Percentiles rank a stretch among this genome's conserved stretches.
Evolutionary conservation across 2,329 filamentous ascomycete genomes (phyloP).

Genomic region (Cucurbitaria berberidis): DNA sequence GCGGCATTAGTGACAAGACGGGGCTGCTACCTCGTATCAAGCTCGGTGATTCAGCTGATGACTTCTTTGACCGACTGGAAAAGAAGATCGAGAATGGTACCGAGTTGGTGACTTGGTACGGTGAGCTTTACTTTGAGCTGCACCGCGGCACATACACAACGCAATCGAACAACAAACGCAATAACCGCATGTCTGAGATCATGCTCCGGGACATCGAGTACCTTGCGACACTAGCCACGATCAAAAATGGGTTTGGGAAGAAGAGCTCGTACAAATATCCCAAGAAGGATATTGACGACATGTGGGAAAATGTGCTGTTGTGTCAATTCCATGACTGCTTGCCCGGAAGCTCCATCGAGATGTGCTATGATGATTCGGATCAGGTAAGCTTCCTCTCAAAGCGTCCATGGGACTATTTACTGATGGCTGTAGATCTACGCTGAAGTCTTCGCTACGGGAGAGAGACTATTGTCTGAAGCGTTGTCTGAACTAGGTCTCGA

Average conservation of each 20-base stretch:
- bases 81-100: constrained; percentile 71
- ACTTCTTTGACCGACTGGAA: constrained; percentile 88
- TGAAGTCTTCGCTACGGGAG: constrained; percentile 77
- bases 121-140: constrained; percentile 96
- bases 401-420: neutral
- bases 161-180: constrained; percentile 94
- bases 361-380: constrained; percentile 97
- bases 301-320: constrained; percentile 92
- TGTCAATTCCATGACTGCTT: constrained; percentile 99
- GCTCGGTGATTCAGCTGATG: constrained; percentile 87
- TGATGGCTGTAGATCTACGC: constrained; percentile 67
- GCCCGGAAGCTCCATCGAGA: constrained; percentile 92
- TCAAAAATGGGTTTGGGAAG: constrained; percentile 63
- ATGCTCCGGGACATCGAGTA: constrained; percentile 87
- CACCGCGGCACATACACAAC: constrained; percentile 98
- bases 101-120: constrained; percentile 93
- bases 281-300: constrained; percentile 88
- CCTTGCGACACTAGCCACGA: constrained; percentile 81
- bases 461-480: constrained; percentile 73
- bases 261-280: constrained; percentile 77
- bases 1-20: constrained; percentile 86
- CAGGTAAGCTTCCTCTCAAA: constrained; percentile 54
- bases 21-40: constrained; percentile 85
- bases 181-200: constrained; percentile 86
- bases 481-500: constrained; percentile 70